Percentiles rank a stretch among this genome's conserved stretches.
These are phyloP conservation scores for Achlya hypogyna DNA, from an alignment of 352 stramenopile species.

Conservation along the genomic window DNA sequence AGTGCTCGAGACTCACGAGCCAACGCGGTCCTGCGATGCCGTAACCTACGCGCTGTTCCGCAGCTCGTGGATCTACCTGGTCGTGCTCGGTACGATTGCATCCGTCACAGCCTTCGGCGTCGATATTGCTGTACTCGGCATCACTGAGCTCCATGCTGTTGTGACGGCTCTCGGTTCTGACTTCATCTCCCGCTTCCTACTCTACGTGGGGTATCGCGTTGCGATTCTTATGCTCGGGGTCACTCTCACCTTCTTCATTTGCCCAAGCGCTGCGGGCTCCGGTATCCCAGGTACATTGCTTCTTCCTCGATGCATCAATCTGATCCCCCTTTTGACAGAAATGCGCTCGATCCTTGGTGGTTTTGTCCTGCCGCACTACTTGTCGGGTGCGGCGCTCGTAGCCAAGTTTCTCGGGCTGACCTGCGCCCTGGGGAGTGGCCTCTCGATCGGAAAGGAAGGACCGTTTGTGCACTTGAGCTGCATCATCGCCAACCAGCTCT, in stretches of 20 bases:
- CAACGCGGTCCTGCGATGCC: not conserved
- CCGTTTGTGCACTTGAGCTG: conserved; percentile 74
- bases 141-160: conserved; percentile 29
- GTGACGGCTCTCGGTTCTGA: conserved; percentile 38
- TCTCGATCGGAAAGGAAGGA: conserved; percentile 71
- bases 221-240: conserved; percentile 53
- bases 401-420: conserved; percentile 60
- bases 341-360: conserved; percentile 70
- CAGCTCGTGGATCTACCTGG: conserved; percentile 67
- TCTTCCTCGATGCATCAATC: not conserved
- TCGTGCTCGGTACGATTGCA: conserved; percentile 44
- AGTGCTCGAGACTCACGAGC: not conserved
- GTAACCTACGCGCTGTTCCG: conserved; percentile 34
- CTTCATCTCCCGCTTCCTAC: conserved; percentile 48
- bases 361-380: conserved; percentile 58
- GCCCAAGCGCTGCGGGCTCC: conserved; percentile 50
- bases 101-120: conserved; percentile 58
- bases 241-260: conserved; percentile 46
- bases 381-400: conserved; percentile 44
- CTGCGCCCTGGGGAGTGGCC: conserved; percentile 48
- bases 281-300: conserved; percentile 36
- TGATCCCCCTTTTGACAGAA: conserved; percentile 22
- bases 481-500: conserved; percentile 58
- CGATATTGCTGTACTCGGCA: conserved; percentile 42
- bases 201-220: conserved; percentile 52